These are phyloP conservation scores for Kwoniella pini DNA, from an alignment of 768 basidiomycete species.

Conservation along the genomic window DNA sequence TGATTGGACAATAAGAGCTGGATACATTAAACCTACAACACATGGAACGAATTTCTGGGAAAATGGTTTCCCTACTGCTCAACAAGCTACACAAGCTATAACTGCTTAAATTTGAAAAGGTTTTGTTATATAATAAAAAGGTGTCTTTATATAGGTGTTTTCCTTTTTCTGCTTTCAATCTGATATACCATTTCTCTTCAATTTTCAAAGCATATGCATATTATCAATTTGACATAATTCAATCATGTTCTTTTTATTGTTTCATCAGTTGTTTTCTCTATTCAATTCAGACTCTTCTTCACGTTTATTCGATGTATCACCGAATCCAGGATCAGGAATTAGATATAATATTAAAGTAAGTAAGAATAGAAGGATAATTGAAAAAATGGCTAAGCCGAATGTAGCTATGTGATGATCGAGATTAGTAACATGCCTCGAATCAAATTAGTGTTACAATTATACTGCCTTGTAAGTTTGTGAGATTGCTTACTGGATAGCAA, in stretches of 20 bases:
- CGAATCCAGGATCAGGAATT: slow-evolving; percentile 29
- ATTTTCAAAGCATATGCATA: slow-evolving; percentile 24
- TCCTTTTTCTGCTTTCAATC: neutral
- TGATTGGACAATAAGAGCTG: slow-evolving; percentile 88
- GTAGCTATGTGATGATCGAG: neutral
- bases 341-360: slow-evolving; percentile 15
- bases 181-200: slow-evolving; percentile 1
- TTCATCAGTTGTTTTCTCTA: no score
- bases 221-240: no score
- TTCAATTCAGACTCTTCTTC: no score
- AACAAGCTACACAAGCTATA: slow-evolving; percentile 16
- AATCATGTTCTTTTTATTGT: no score
- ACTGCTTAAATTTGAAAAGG: slow-evolving; percentile 8
- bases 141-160: no score
- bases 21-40: slow-evolving; percentile 83
- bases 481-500: no score
- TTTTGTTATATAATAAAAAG: no score
- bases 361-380: slow-evolving; percentile 14
- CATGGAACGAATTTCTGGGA: slow-evolving; percentile 87
- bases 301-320: no score
- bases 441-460: no score
- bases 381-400: slow-evolving; percentile 9
- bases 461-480: no score
- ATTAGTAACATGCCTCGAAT: neutral
- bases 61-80: slow-evolving; percentile 51